These are phyloP conservation scores for Eruca vesicaria DNA, from an alignment of 441 rosid genomes.

Conservation along the genomic window DNA sequence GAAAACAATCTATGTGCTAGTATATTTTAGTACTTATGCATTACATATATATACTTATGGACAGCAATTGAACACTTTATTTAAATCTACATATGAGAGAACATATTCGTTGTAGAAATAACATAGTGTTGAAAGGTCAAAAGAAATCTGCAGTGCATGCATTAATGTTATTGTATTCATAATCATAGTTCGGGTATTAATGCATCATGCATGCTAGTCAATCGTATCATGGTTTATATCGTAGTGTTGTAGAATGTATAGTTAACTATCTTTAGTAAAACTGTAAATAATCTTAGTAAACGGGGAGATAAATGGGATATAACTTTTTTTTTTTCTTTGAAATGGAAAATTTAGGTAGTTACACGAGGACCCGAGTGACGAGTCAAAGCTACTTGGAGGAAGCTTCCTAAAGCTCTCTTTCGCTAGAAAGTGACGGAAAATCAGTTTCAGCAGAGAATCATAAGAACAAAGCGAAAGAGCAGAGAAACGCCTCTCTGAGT, in stretches of 20 bases:
- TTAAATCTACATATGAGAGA: too few relatives aligned
- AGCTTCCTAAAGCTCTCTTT: slow-evolving; percentile 21
- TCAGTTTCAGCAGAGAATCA: slow-evolving; percentile 3
- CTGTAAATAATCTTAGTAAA: too few relatives aligned
- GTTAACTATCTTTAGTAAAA: background rate
- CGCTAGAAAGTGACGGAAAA: slow-evolving; percentile 34
- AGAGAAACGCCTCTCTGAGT: slow-evolving; percentile 15
- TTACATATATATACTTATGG: background rate
- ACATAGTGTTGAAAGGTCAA: too few relatives aligned
- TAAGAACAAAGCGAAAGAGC: slow-evolving; percentile 5
- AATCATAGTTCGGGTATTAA: too few relatives aligned
- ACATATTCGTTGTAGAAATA: too few relatives aligned
- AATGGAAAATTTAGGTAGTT: background rate
- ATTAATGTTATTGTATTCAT: too few relatives aligned
- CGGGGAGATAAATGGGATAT: background rate
- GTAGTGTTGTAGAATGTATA: background rate
- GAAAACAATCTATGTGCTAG: too few relatives aligned
- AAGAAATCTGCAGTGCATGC: too few relatives aligned
- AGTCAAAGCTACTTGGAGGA: slow-evolving; percentile 29
- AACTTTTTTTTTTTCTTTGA: background rate
- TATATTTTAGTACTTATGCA: too few relatives aligned
- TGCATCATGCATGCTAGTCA: too few relatives aligned
- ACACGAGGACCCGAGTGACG: slow-evolving; percentile 6
- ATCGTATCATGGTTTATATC: background rate
- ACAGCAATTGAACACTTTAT: background rate